Evolutionary conservation across 106 monocot species (phyloP).

Genomic region (Triglochin maritima): DNA sequence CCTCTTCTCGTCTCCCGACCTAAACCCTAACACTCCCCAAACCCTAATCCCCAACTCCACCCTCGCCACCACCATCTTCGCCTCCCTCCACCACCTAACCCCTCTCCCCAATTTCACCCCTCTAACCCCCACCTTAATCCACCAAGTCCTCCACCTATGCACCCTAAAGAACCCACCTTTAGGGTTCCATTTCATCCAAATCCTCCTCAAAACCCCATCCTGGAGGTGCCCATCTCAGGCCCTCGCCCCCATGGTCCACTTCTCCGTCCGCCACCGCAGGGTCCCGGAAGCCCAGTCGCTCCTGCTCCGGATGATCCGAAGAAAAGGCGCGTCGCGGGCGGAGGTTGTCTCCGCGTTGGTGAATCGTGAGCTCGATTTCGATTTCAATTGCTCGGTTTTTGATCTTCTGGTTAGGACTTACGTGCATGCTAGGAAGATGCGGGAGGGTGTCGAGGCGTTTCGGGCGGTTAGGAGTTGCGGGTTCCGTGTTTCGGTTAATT

Average conservation of each 20-base stretch:
- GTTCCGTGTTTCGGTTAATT: conserved; percentile 42
- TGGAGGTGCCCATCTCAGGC: conserved; percentile 26
- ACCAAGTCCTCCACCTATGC: conserved; percentile 22
- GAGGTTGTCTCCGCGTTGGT: conserved; percentile 41
- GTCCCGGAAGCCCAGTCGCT: conserved; percentile 53
- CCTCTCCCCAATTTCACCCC: neutral
- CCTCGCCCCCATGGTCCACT: conserved; percentile 45
- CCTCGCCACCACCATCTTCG: conserved; percentile 10
- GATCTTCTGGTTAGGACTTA: conserved; percentile 79
- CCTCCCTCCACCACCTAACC: conserved; percentile 1
- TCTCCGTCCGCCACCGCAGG: conserved; percentile 22
- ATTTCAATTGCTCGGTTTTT: conserved; percentile 19
- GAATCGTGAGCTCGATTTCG: conserved; percentile 3
- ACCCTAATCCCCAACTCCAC: neutral
- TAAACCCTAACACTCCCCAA: neutral
- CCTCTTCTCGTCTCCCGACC: neutral
- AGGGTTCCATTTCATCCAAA: conserved; percentile 23
- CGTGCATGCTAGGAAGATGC: conserved; percentile 69
- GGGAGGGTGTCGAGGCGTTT: conserved; percentile 74
- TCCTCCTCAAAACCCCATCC: conserved; percentile 7
- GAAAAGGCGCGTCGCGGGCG: conserved; percentile 36
- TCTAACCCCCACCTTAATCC: conserved; percentile 9
- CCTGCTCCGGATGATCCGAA: conserved; percentile 65
- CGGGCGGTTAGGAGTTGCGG: conserved; percentile 30
- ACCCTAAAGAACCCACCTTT: neutral